phyloP scores from a whole-genome alignment of 1,284 basidiomycete species.

The Heterobasidion irregulare region DNA sequence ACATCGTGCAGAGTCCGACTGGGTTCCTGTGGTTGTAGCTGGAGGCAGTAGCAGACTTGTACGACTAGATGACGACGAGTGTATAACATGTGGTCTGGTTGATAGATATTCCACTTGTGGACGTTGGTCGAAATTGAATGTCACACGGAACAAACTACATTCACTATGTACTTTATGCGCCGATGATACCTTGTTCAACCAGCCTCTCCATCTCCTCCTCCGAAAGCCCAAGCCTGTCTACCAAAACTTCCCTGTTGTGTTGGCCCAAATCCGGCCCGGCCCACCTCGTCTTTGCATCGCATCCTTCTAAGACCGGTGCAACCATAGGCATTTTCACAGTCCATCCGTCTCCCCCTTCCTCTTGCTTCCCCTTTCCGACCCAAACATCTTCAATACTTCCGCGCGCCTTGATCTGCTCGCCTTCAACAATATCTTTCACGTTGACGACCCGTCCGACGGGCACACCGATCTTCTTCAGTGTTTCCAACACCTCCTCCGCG shows the following conservation, averaged over 20 bases:
- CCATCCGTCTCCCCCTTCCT: constrained; percentile 34
- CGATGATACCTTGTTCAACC: constrained; percentile 39
- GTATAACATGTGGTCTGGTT: too few relatives aligned
- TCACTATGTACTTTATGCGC: constrained; percentile 6
- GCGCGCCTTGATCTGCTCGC: constrained; percentile 45
- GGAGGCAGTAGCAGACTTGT: neutral
- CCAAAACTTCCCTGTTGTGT: constrained; percentile 54
- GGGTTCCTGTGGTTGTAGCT: constrained; percentile 11
- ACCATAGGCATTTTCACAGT: constrained; percentile 57
- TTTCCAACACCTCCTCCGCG: constrained; percentile 44
- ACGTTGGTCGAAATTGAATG: too few relatives aligned
- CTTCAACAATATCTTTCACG: constrained; percentile 53
- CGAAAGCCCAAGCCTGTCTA: constrained; percentile 38
- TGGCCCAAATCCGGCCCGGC: constrained; percentile 58
- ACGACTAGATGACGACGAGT: too few relatives aligned
- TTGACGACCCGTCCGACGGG: constrained; percentile 56
- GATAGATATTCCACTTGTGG: too few relatives aligned
- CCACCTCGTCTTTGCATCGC: constrained; percentile 49
- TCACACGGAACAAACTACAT: neutral
- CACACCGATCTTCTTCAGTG: constrained; percentile 50
- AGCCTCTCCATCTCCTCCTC: constrained; percentile 33
- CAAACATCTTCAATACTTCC: constrained; percentile 51
- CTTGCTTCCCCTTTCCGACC: constrained; percentile 25
- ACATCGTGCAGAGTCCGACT: constrained; percentile 13
- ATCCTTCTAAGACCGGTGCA: constrained; percentile 51